These are phyloP conservation scores for Auriculariales sp. DNA, from an alignment of 768 basidiomycete genomes.

Conservation along the genomic window DNA sequence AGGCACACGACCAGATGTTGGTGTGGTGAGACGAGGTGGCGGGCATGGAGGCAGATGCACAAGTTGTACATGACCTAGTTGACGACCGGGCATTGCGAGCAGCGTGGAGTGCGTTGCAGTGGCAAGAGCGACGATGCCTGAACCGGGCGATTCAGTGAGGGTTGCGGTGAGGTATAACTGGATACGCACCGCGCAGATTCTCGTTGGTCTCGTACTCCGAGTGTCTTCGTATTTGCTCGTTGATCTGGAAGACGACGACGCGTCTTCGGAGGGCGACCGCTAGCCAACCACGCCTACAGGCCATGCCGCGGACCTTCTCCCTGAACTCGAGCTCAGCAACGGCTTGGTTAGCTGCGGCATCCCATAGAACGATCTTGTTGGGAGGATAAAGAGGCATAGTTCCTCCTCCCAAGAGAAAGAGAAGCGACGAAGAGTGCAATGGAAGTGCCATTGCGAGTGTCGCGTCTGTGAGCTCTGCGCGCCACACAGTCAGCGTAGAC, in stretches of 20 bases:
- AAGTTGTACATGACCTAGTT: slow-evolving; percentile 79
- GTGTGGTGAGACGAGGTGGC: slow-evolving; percentile 35
- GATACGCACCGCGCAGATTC: slow-evolving; percentile 57
- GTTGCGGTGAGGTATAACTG: neutral
- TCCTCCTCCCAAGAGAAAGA: slow-evolving; percentile 80
- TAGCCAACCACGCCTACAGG: slow-evolving; percentile 72
- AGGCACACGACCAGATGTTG: slow-evolving; percentile 42
- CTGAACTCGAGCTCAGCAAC: slow-evolving; percentile 84
- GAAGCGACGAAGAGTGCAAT: slow-evolving; percentile 63
- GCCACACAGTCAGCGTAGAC: slow-evolving; percentile 10
- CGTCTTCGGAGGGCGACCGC: slow-evolving; percentile 67
- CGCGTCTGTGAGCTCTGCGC: slow-evolving; percentile 59
- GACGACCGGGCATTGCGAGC: slow-evolving; percentile 73
- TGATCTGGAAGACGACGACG: slow-evolving; percentile 65
- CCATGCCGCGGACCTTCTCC: slow-evolving; percentile 66
- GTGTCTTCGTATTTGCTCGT: slow-evolving; percentile 43
- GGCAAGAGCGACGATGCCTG: slow-evolving; percentile 72
- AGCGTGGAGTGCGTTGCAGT: slow-evolving; percentile 64
- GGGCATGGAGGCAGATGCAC: slow-evolving; percentile 73
- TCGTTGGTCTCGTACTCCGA: slow-evolving; percentile 80
- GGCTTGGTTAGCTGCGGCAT: slow-evolving; percentile 60
- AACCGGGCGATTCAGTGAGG: neutral
- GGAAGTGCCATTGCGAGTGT: slow-evolving; percentile 68
- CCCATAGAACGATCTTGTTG: slow-evolving; percentile 87
- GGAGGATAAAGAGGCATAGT: slow-evolving; percentile 79